phyloP scores from a whole-genome alignment of 805 yeast species.

The Candida methanosorbosa region DNA sequence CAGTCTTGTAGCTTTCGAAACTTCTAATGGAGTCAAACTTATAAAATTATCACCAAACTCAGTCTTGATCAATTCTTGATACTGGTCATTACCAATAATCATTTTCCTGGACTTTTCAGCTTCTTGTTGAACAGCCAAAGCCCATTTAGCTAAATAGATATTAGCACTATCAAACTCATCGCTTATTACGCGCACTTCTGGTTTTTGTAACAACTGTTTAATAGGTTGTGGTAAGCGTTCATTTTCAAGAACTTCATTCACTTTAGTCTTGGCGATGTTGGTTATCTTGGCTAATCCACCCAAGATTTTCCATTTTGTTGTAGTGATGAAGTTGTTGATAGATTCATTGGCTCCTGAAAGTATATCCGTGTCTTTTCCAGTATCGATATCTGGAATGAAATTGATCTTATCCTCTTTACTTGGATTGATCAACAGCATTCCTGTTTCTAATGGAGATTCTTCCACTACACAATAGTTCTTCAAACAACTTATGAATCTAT shows the following conservation, averaged over 20 bases:
- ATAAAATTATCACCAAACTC: constrained; percentile 53
- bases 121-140: constrained; percentile 85
- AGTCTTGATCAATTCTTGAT: constrained; percentile 41
- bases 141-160: constrained; percentile 94
- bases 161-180: constrained; percentile 92
- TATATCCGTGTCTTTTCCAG: constrained; percentile 19
- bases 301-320: constrained; percentile 80
- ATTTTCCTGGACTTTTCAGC: constrained; percentile 55
- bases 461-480: constrained; percentile 51
- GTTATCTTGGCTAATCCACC: constrained; percentile 79
- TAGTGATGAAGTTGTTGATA: constrained; percentile 43
- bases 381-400: constrained; percentile 38
- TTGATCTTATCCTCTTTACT: constrained; percentile 53
- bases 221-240: constrained; percentile 42
- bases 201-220: constrained; percentile 54
- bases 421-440: constrained; percentile 74
- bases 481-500: constrained; percentile 55
- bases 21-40: constrained; percentile 48
- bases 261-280: constrained; percentile 52
- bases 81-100: constrained; percentile 51
- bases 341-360: constrained; percentile 22
- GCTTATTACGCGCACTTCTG: constrained; percentile 74
- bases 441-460: constrained; percentile 61
- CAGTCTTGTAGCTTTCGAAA: constrained; percentile 52
- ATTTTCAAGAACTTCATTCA: constrained; percentile 45